These are phyloP conservation scores for Capsicum baccatum DNA, from an alignment of 257 asterid species.

Conservation along the genomic window DNA sequence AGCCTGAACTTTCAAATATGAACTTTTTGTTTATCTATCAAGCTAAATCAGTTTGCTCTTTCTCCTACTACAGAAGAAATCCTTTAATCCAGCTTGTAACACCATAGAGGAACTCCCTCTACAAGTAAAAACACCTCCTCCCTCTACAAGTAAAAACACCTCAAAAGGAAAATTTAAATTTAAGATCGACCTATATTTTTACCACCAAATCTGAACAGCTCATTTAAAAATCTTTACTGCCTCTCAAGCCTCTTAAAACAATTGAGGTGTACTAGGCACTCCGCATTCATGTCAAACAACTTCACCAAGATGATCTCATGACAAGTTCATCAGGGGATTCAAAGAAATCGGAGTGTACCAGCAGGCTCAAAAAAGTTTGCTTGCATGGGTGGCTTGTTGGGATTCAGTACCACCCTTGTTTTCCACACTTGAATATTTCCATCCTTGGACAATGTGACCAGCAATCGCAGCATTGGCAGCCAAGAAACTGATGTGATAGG, in stretches of 20 bases:
- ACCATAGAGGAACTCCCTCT: neutral
- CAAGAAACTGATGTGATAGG: constrained; percentile 93
- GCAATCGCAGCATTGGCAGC: constrained; percentile 85
- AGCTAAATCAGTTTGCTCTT: neutral
- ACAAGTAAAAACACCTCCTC: constrained; percentile 17
- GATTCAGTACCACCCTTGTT: constrained; percentile 82
- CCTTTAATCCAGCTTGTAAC: constrained; percentile 19
- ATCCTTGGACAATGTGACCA: constrained; percentile 92
- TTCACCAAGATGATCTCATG: constrained; percentile 21
- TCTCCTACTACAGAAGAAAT: neutral
- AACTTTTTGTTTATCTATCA: neutral
- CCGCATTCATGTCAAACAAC: constrained; percentile 14
- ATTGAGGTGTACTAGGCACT: neutral
- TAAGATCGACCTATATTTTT: neutral
- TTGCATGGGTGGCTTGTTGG: constrained; percentile 90
- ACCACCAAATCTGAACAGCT: constrained; percentile 5
- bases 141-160: constrained; percentile 12
- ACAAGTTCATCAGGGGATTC: constrained; percentile 5
- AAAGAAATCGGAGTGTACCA: constrained; percentile 64
- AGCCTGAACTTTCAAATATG: neutral
- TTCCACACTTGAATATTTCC: constrained; percentile 97
- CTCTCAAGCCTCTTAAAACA: constrained; percentile 21
- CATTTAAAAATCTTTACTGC: neutral
- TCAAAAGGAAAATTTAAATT: constrained; percentile 2
- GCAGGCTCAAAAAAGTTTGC: constrained; percentile 97